Conservation (phyloP, 2,329 filamentous ascomycete species). For the Aspergillus pseudotamarii region DNA sequence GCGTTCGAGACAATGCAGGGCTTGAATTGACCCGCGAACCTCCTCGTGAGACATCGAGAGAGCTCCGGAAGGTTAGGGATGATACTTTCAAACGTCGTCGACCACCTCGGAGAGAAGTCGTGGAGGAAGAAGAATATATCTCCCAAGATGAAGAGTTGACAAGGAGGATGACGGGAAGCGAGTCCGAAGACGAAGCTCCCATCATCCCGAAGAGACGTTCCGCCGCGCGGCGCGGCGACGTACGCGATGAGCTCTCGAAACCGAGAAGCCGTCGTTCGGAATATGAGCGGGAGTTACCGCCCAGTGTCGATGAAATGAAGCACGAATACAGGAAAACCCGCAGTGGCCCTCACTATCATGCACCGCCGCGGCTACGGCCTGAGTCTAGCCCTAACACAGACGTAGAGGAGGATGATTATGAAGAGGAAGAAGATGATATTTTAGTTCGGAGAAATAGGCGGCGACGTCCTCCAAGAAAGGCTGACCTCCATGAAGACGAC, state of each 20-base stretch:
- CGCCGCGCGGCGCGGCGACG: constrained; percentile 4
- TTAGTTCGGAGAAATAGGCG: constrained; percentile 33
- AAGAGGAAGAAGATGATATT: constrained; percentile 34
- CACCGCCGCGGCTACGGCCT: constrained; percentile 13
- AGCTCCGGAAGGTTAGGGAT: constrained; percentile 4
- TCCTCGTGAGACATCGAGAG: constrained; percentile 11
- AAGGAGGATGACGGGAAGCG: constrained; percentile 16
- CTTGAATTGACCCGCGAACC: constrained; percentile 36
- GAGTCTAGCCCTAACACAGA: constrained; percentile 19
- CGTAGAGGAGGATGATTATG: constrained; percentile 14
- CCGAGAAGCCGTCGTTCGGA: constrained; percentile 9
- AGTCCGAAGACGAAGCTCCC: constrained; percentile 16
- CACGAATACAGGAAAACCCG: constrained; percentile 13
- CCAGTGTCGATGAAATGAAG: constrained; percentile 3
- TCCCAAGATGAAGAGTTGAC: constrained; percentile 15
- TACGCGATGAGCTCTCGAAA: constrained; percentile 3
- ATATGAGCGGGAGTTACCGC: constrained; percentile 11
- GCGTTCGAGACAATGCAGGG: constrained; percentile 40
- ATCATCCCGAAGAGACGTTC: constrained; percentile 5
- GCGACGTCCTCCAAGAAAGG: constrained; percentile 21
- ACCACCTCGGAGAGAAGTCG: not conserved
- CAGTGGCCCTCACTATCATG: constrained; percentile 8
- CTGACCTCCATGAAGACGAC: constrained; percentile 43
- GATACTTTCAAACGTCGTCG: constrained; percentile 1
- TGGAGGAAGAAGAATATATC: constrained; percentile 14